These are phyloP conservation scores for Schizosaccharomyces pombe DNA, from an alignment of 805 yeast genomes.

Conservation along the genomic window ASM294v3 CU329670.1:5146001-5146500, in stretches of 20 bases:
- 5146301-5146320: neutral
- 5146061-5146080: too few relatives aligned
- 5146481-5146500: constrained; percentile 4
- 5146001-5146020: too few relatives aligned
- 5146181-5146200: neutral
- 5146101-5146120: too few relatives aligned
- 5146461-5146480: constrained; percentile 7
- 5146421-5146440: neutral
- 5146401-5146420: neutral
- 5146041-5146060: too few relatives aligned
- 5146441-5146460: neutral
- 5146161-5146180: too few relatives aligned
- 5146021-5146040: too few relatives aligned
- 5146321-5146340: neutral
- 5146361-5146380: neutral
- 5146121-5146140: too few relatives aligned
- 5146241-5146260: neutral
- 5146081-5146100: too few relatives aligned
- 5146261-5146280: neutral
- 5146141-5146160: too few relatives aligned
- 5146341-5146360: neutral
- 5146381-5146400: neutral
- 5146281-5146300: neutral
- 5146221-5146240: too few relatives aligned
- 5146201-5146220: neutral